A percentile compares a stretch with the other conserved stretches of the same genome.
Conservation (phyloP, 2,329 filamentous ascomycete genomes). For the Aspergillus hortae region DNA sequence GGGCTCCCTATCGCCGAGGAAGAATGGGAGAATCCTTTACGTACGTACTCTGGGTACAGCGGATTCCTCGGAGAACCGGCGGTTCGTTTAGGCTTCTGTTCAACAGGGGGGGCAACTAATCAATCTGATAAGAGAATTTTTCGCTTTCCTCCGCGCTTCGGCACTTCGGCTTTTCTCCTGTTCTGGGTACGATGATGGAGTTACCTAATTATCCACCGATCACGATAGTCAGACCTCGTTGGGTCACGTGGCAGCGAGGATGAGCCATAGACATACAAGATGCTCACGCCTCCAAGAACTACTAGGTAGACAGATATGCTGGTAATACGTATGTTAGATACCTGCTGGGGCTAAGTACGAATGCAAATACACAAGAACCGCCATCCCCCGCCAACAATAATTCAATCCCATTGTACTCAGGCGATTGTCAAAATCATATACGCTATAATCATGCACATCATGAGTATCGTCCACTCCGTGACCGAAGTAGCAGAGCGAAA, state of each 20-base stretch:
- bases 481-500: background rate
- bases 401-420: no score
- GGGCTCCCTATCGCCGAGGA: no score
- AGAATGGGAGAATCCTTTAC: background rate
- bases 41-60: background rate
- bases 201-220: background rate
- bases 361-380: no score
- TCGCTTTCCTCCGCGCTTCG: background rate
- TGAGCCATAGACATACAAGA: no score
- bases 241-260: no score
- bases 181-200: background rate
- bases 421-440: slow-evolving; percentile 11
- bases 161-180: background rate
- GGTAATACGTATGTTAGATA: no score
- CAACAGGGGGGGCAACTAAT: background rate
- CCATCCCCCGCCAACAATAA: no score
- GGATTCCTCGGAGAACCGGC: background rate
- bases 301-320: no score
- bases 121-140: background rate
- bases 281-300: no score
- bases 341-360: no score
- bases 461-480: slow-evolving; percentile 12
- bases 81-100: background rate
- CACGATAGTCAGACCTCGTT: no score
- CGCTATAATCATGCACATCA: slow-evolving; percentile 23